Conservation (phyloP, 139 green algal genomes). For the Closterium sp. region DNA sequence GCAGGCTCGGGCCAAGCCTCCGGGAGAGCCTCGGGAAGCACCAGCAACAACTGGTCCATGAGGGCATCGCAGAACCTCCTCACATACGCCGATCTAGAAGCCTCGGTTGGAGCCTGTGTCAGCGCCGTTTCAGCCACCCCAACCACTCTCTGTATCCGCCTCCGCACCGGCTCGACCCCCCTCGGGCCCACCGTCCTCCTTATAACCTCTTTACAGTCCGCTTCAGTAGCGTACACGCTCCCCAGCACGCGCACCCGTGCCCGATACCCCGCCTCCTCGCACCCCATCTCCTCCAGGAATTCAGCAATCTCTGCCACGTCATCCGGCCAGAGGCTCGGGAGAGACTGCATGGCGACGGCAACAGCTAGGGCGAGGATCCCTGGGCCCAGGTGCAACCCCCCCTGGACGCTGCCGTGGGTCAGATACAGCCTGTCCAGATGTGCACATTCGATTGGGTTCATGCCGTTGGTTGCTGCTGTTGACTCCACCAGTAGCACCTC, state of each 20-base stretch:
- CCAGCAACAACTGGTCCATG: not conserved
- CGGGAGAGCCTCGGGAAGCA: not conserved
- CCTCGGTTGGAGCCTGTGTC: not conserved
- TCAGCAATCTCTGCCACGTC: not conserved
- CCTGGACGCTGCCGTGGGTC: not conserved
- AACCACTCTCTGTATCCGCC: not conserved
- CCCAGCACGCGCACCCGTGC: not conserved
- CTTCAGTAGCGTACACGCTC: not conserved
- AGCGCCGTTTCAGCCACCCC: not conserved
- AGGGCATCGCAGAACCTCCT: slow-evolving; percentile 1
- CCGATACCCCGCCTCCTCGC: not conserved
- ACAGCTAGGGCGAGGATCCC: not conserved
- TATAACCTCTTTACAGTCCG: not conserved
- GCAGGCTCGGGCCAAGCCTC: not conserved
- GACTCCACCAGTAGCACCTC: not conserved
- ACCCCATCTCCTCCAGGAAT: not conserved
- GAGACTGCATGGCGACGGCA: not conserved
- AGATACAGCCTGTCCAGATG: not conserved
- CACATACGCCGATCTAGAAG: not conserved
- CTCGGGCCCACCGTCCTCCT: not conserved
- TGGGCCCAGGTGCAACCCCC: not conserved
- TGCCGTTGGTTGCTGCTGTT: not conserved
- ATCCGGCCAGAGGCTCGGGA: not conserved
- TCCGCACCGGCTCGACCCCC: not conserved
- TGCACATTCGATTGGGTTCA: not conserved